A percentile compares a stretch with the other conserved stretches of the same genome.
Conservation (phyloP, 805 yeast species). For the Maudiozyma barnettii region DNA sequence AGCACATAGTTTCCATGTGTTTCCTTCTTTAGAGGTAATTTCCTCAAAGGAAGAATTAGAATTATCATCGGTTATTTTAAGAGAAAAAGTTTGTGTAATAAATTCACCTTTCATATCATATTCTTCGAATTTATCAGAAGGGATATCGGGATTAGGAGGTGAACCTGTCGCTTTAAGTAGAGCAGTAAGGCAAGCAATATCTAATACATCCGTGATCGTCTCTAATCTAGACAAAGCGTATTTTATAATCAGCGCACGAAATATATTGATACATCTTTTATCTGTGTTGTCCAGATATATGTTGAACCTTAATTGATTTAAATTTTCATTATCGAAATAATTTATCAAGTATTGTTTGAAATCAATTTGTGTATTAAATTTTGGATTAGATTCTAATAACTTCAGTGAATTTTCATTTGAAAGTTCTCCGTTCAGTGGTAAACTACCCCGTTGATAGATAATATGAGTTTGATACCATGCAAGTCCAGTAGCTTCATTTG, state of each 20-base stretch:
- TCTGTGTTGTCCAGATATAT: conserved; percentile 12
- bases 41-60: conserved; percentile 5
- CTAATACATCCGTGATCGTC: conserved; percentile 17
- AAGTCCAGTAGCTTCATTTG: conserved; percentile 20
- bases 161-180: conserved; percentile 12
- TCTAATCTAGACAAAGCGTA: conserved; percentile 17
- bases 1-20: conserved; percentile 33
- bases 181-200: conserved; percentile 19
- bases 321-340: conserved; percentile 10
- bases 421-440: conserved; percentile 8
- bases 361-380: conserved; percentile 9
- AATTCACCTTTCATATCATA: conserved; percentile 20
- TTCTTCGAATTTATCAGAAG: neutral
- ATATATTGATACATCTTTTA: conserved; percentile 12
- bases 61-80: conserved; percentile 1
- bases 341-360: conserved; percentile 16
- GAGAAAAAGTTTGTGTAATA: conserved; percentile 21
- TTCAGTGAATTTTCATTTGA: neutral
- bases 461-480: conserved; percentile 29
- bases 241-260: conserved; percentile 17
- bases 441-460: conserved; percentile 14
- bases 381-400: neutral
- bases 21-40: conserved; percentile 21
- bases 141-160: neutral
- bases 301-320: conserved; percentile 16